These are phyloP conservation scores for Suhomyces sp. DNA, from an alignment of 805 yeast genomes.

Conservation along the genomic window DNA sequence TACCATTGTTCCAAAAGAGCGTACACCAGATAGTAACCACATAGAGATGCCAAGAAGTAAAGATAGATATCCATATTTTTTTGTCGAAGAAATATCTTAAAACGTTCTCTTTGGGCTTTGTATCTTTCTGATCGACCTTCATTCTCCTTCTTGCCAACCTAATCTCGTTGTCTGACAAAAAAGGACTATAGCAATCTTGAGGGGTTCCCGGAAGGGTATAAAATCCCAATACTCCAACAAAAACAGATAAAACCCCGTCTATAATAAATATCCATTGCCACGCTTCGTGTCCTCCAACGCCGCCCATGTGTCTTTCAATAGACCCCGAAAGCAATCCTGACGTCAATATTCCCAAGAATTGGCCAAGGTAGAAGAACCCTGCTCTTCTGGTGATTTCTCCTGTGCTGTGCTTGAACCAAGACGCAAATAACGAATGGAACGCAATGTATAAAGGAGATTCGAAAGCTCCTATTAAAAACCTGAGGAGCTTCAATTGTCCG, in stretches of 20 bases:
- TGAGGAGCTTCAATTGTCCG: constrained; percentile 18
- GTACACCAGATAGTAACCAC: constrained; percentile 18
- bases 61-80: constrained; percentile 25
- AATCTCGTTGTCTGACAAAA: constrained; percentile 56
- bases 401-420: constrained; percentile 48
- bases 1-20: constrained; percentile 30
- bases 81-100: constrained; percentile 23
- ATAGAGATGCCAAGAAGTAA: constrained; percentile 34
- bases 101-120: constrained; percentile 10
- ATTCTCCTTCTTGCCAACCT: constrained; percentile 45
- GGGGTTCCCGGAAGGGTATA: constrained; percentile 27
- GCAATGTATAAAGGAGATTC: constrained; percentile 14
- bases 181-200: constrained; percentile 45
- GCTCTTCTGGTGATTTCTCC: constrained; percentile 42
- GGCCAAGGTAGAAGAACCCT: constrained; percentile 33
- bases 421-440: constrained; percentile 35
- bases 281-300: constrained; percentile 5
- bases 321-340: constrained; percentile 29
- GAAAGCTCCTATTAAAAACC: constrained; percentile 21
- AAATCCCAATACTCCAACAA: constrained; percentile 19
- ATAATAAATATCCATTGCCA: constrained; percentile 29
- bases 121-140: constrained; percentile 21
- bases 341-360: constrained; percentile 29
- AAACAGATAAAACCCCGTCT: constrained; percentile 22
- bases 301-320: constrained; percentile 3